Base-by-base conservation (phyloP, 2,329 filamentous ascomycete species). In the Paecilomyces formosus region DNA sequence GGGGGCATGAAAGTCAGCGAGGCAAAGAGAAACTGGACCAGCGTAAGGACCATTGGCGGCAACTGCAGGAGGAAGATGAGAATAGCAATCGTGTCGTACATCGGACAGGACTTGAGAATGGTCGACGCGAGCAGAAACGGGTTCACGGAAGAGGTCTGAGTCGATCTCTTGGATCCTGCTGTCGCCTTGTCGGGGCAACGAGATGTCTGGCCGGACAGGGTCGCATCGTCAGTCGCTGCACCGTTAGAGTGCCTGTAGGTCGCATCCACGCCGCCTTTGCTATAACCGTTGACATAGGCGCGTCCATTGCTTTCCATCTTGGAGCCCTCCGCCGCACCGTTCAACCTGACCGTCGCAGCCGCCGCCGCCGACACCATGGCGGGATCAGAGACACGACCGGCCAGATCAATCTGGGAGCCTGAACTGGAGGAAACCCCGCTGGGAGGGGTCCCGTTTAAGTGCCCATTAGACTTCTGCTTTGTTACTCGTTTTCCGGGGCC, bases 11-110 rank as follows among this genome's bases (percentile, higher is more conserved):
- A 95, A 54, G 92, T 97, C 71, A 97, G 83, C 64, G 92, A 88
- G 65, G 93, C 92, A 76, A 97, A 97, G 65, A 96, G 84, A 71
- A 92, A 88, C 75, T 97, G 95, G 68, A 96, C 90, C 73, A 91
- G 82, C 63, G 92, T 93, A 68, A 97, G 83, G 59, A 93, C 87
- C 68, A 93, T 87, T 22, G 92, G 90, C 30, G 93, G 92, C 9
- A 97, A 85, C 72, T 96, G 92, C 76, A 97, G 89, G 65, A 97
- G 85, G 68, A 97, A 89, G 76, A 97, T 96, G 73, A 97, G 86
- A 69, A 97, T 96, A 72, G 93, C 92, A 76, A 97, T 90, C 61
- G 93, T 96, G 78, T 97, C 93, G 78, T 91, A 89, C 70, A 96
- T 86, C 57, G 93, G 93, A 68, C 92, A 93, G 56, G 92, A 91